Evolutionary conservation across 495 filamentous ascomycete genomes (phyloP), one percentile per base, ranked within the genome.

Genomic region (Hyphodiscus hymeniophilus): DNA sequence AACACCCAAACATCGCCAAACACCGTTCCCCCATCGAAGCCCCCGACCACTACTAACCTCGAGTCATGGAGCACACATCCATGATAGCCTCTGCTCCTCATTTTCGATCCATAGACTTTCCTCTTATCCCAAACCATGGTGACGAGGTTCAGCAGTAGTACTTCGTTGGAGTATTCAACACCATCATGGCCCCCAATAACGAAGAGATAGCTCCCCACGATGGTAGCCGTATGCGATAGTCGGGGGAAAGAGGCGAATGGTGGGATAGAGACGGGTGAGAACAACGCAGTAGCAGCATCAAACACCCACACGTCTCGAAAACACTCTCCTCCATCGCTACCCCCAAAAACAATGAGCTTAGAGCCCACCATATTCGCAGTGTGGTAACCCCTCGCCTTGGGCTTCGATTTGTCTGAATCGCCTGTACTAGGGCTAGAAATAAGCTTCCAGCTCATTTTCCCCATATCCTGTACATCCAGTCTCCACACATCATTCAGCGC

Each of bases 221-320:
- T 75, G 33, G 79, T 82, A 11, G 78, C 73, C 20, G 79, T 80
- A 56, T 83, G 79, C 41, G 74, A 77, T 21, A 83, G 66, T 38
- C 79, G 68, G 20, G 74, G 72, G 52, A 71, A 80, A 22, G 74
- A 75, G 13, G 74, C 43, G 18, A 64, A 18, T 5, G 38, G 38
- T 7, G 38, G 62, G 32, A 78, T 73, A 31, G 59, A 48, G 50
- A 81, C 77, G 15, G 60, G 51, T 44, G 67, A 74, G 74, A 79
- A 82, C 17, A 61, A 45, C 28, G 70, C 62, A 23, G 65, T 71
- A 33, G 80, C 77, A 17, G 80, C 75, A 54, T 82, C 75, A 56
- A 82, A 82, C 21, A 83, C 71, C 79, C 79, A 83, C 26, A 83
- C 79, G 57, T 83, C 79, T 52, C 75, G 68, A 60, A 82, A 83